Conservation (phyloP, 805 yeast species). For the Saturnispora bothae region DNA sequence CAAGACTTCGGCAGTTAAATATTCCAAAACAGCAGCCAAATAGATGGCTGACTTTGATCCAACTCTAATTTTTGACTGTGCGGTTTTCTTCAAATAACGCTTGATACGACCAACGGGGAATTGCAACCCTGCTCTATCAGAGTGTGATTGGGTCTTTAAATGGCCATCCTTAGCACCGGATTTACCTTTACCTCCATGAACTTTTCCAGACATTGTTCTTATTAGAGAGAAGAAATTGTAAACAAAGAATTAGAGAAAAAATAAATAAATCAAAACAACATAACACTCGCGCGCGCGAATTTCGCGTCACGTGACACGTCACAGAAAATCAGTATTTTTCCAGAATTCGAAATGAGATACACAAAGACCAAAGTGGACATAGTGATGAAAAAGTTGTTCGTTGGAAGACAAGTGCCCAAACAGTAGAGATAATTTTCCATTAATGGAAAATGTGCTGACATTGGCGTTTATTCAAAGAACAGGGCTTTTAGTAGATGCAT, state of each 20-base stretch:
- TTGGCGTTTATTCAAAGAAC: too few species aligned
- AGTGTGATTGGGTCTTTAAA: slow-evolving; percentile 64
- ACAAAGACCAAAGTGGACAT: too few species aligned
- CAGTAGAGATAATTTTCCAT: too few species aligned
- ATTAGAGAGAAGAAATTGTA: not conserved
- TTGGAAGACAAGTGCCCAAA: too few species aligned
- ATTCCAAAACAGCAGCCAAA: slow-evolving; percentile 90
- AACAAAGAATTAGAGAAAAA: not conserved
- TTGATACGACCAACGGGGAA: slow-evolving; percentile 99
- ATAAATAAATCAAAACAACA: not conserved
- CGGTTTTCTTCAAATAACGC: slow-evolving; percentile 85
- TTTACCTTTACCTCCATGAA: slow-evolving; percentile 87
- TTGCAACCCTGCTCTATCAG: slow-evolving; percentile 89
- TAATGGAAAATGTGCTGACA: too few species aligned
- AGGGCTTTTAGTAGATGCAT: too few species aligned
- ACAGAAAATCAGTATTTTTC: too few species aligned
- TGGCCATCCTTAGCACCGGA: slow-evolving; percentile 64
- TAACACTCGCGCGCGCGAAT: too few species aligned
- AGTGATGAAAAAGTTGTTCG: too few species aligned
- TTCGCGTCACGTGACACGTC: too few species aligned
- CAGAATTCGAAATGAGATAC: too few species aligned
- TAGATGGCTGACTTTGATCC: slow-evolving; percentile 78
- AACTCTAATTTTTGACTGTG: slow-evolving; percentile 67
- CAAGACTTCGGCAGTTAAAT: slow-evolving; percentile 91
- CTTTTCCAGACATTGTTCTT: slow-evolving; percentile 69